Base-by-base conservation (phyloP, 495 filamentous ascomycete species). In the Cryomyces minteri region DNA sequence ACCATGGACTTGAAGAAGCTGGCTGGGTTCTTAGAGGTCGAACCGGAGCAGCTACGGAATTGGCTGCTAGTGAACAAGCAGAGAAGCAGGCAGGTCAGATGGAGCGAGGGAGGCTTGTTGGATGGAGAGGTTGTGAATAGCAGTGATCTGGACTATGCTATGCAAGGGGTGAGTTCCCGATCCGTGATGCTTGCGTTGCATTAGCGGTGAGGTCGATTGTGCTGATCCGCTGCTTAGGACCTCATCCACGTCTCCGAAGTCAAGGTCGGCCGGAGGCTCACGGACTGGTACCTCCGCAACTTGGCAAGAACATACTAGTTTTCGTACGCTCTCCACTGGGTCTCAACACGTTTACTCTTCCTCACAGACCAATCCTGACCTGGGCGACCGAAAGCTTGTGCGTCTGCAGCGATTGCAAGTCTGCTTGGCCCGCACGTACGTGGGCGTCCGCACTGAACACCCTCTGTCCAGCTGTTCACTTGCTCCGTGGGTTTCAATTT, bases 1-100 rank as follows among this genome's bases (percentile, higher is more conserved):
- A 98, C 92, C 50, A 95, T 96, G 85, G 90, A 98, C 58, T 69
- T 98, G 51, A 88, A 92, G 71, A 98, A 98, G 68, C 76, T 98
- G 45, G 88, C 90, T 46, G 87, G 86, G 43, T 96, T 98, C 75
- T 71, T 98, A 41, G 88, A 95, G 51, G 84, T 94, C 40, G 76
- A 93, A 61, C 81, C 88, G 4, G 92, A 96, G 64, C 80, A 88
- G 64, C 71, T 98, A 54, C 72, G 90, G 51, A 78, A 78, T 33
- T 90, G 85, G 77, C 67, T 98, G 41, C 66, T 96, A 37, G 85
- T 98, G 38, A 96, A 92, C 71, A 98, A 98, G 77, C 90, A 98
- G 71, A 77, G 92, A 55, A 93, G 80, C 60, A 80, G 93, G 69
- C 92, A 98, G 73, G 73, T 88, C 45, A 77, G 92, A 61, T 95